Percentiles rank a stretch among this genome's conserved stretches.
These are phyloP conservation scores for Sphaceloma murrayae DNA, from an alignment of 2,329 filamentous ascomycete species.

Conservation along the genomic window DNA sequence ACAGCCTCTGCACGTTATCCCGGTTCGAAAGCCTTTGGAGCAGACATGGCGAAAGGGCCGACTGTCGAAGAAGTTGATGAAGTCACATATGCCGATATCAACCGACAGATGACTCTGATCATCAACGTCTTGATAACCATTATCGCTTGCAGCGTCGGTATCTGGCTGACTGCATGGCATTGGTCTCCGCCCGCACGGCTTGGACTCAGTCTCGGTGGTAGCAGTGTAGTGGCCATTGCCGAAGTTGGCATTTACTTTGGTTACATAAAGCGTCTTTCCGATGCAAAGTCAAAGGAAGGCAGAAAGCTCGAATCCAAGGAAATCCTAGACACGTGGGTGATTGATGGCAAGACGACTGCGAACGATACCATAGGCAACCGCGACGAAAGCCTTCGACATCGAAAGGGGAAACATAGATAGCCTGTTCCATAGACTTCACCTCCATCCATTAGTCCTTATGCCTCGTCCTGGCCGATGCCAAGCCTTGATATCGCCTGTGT, in stretches of 20 bases:
- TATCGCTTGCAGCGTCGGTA: slow-evolving; percentile 62
- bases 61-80: slow-evolving; percentile 49
- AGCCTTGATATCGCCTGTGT: slow-evolving; percentile 11
- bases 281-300: slow-evolving; percentile 56
- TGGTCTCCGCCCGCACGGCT: slow-evolving; percentile 64
- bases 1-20: slow-evolving; percentile 52
- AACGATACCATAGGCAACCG: background rate
- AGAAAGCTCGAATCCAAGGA: slow-evolving; percentile 56
- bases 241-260: slow-evolving; percentile 70
- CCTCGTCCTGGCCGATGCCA: slow-evolving; percentile 14
- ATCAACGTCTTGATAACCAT: slow-evolving; percentile 86
- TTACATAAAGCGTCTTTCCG: slow-evolving; percentile 60
- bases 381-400: slow-evolving; percentile 31
- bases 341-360: slow-evolving; percentile 26
- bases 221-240: slow-evolving; percentile 59
- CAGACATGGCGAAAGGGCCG: slow-evolving; percentile 37
- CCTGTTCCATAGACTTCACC: slow-evolving; percentile 16
- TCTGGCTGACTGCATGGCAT: slow-evolving; percentile 69
- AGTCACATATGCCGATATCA: slow-evolving; percentile 60
- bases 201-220: slow-evolving; percentile 61
- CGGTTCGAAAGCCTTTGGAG: slow-evolving; percentile 48
- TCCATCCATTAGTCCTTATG: slow-evolving; percentile 24
- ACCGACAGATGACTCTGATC: slow-evolving; percentile 74
- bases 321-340: slow-evolving; percentile 62
- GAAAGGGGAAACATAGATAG: slow-evolving; percentile 39